Conservation (phyloP, 352 stramenopile genomes). For the Paralagenidium karlingii region DNA sequence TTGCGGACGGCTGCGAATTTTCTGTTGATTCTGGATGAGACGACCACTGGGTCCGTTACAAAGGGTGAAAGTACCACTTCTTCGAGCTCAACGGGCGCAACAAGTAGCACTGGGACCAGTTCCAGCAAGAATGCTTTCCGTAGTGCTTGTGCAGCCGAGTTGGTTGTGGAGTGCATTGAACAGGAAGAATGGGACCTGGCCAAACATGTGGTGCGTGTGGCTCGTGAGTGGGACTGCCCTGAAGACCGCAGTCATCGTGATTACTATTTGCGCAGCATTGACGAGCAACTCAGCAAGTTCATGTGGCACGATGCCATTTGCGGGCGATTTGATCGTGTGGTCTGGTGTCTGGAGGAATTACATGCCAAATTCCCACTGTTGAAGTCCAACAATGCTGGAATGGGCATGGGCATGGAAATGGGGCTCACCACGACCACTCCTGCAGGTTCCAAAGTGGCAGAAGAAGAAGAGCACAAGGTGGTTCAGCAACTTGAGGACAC, state of each 20-base stretch:
- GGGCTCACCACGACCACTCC: no score
- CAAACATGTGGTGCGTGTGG: conserved; percentile 66
- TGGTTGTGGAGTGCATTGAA: conserved; percentile 59
- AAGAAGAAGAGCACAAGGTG: neutral
- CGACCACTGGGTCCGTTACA: no score
- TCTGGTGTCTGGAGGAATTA: conserved; percentile 42
- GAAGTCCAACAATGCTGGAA: neutral
- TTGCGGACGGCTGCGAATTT: conserved; percentile 75
- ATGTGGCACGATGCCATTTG: conserved; percentile 39
- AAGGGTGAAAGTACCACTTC: no score
- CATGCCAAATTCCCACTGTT: conserved; percentile 33
- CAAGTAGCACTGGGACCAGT: neutral
- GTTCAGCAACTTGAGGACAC: neutral
- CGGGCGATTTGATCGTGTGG: conserved; percentile 54
- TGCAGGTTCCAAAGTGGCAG: no score
- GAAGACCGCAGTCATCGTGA: conserved; percentile 6
- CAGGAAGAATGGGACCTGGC: conserved; percentile 63
- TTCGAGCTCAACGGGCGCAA: no score
- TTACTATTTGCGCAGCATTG: conserved; percentile 19
- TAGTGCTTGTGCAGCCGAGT: conserved; percentile 38
- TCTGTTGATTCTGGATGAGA: conserved; percentile 59
- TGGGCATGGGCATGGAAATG: neutral
- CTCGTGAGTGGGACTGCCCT: conserved; percentile 57
- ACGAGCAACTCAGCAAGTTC: conserved; percentile 42
- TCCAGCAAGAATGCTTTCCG: conserved; percentile 15